Base-by-base conservation (phyloP, 805 yeast genomes). In the Pichia californica region DNA sequence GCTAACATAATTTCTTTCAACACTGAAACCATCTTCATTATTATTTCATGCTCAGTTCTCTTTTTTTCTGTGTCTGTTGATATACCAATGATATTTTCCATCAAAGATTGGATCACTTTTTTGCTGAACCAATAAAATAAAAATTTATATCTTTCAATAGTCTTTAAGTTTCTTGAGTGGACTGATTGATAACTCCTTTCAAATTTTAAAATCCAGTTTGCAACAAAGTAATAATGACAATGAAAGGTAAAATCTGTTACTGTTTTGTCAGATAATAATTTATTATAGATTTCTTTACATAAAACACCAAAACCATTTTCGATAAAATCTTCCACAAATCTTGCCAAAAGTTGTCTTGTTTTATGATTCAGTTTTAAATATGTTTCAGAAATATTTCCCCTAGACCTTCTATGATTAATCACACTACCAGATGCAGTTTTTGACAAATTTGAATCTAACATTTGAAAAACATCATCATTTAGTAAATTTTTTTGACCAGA, bases 261-360 rank as follows among this genome's bases (percentile, higher is more conserved):
- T 31, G 70, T 73, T 9, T 70, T 61, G 23, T 48, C 50, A 7
- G 49, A 43, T 7, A 43, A 19, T 14, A 41, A 29, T 13, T 33
- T 36, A 36, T 55, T 67, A 9, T 84, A 70, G 11, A 83, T 64
- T 25, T 76, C 37, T 61, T 67, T 39, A 21, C 86, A 66, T 23
- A 88, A 61, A 15, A 78, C 77, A 53, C 86, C 85, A 62, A 85
- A 87, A 14, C 88, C 79, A 27, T 87, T 82, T 45, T 86, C 88
- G 5, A 78, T 62, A 51, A 88, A 83, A 44, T 77, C 76, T 14
- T 70, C 57, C 16, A 77, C 72, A 55, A 83, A 82, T 4, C 51
- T 46, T 6, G 62, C 58, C 25, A 81, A 57, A 0, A 57, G 44
- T 0, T 52, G 49, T 8, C 63, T 50, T 3, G 70, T 32, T 25